Base-by-base conservation (phyloP, 2,329 filamentous ascomycete species). In the Fusarium torulosum region DNA sequence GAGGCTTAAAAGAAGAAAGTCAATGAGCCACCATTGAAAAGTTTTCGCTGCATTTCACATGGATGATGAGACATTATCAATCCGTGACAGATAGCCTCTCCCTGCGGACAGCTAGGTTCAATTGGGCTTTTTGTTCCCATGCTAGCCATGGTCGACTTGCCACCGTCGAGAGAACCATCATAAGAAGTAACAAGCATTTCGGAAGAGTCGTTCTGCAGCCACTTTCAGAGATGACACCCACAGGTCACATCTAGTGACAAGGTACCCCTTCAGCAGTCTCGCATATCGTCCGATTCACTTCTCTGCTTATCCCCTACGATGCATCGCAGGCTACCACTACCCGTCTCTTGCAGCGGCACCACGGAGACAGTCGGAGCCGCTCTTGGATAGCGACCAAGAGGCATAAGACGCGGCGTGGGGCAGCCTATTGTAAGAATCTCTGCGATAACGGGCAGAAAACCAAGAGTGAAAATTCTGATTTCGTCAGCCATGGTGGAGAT, bases 281-380 rank as follows among this genome's bases (percentile, higher is more conserved):
- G 31, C 53, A 67, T 53, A 62, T 67, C 66, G 53, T 50, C 67
- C 42, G 61, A 59, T 59, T 54, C 52, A 41, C 59, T 51, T 50
- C 56, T 50, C 49, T 45, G 27, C 19, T 19, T 49, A 40, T 46
- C 41, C 66, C 58, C 66, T 53, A 38, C 66, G 53, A 69, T 69
- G 40, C 31, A 69, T 69, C 45, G 61, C 49, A 69, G 42, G 47
- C 55, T 59, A 52, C 56, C 53, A 40, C 50, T 45, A 42, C 53
- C n/a, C 19, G 25, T 44, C 46, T 49, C 44, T 50, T 42, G 31
- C 21, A 47, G 43, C 45, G 9, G 17, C 31, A 60, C 50, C 56
- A 45, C 63, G 69, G 71, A 72, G 62, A 70, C 62, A 72, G 19
- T 73, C 71, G 71, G 69, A 70, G 59, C 53, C 67, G 53, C 38